A percentile compares a stretch with the other conserved stretches of the same genome.
Conservation (phyloP, 2,329 filamentous ascomycete genomes). For the Teratosphaeriaceae sp. region DNA sequence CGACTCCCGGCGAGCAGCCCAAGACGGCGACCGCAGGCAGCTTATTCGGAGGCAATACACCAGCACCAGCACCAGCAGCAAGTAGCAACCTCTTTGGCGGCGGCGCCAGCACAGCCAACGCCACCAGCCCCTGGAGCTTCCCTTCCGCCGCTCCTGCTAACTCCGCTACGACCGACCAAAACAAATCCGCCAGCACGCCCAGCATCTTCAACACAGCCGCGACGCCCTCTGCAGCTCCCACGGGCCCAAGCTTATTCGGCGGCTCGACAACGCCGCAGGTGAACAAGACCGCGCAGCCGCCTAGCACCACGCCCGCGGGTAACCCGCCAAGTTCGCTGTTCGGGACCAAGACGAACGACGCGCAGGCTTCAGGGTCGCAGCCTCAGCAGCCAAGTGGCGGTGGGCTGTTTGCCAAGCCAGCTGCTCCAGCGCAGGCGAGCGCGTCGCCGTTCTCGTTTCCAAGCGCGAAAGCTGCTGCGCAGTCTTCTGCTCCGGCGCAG, state of each 20-base stretch:
- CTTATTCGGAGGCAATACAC: too few species aligned
- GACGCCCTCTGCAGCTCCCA: not conserved
- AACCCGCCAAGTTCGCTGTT: constrained; percentile 3
- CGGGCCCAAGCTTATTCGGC: not conserved
- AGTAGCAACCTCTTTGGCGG: not conserved
- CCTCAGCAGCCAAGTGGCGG: not conserved
- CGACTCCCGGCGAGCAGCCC: constrained; percentile 1
- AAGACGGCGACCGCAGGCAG: not conserved
- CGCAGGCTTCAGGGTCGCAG: not conserved
- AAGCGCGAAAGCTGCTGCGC: not conserved
- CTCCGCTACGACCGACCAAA: not conserved
- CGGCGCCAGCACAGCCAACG: not conserved
- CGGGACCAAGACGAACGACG: constrained; percentile 1
- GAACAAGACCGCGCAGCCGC: constrained; percentile 12
- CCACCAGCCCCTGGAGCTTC: not conserved
- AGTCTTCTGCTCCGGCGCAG: not conserved
- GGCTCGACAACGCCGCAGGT: constrained; percentile 18
- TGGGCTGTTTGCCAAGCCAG: not conserved
- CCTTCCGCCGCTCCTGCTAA: too few species aligned
- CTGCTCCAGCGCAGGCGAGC: not conserved
- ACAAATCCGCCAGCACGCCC: not conserved
- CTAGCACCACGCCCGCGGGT: constrained; percentile 25
- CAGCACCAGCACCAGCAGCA: not conserved
- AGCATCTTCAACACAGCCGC: not conserved
- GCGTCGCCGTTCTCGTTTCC: not conserved